These are phyloP conservation scores for Zymoseptoria crescenta DNA, from an alignment of 2,329 filamentous ascomycete genomes.

Conservation along the genomic window DNA sequence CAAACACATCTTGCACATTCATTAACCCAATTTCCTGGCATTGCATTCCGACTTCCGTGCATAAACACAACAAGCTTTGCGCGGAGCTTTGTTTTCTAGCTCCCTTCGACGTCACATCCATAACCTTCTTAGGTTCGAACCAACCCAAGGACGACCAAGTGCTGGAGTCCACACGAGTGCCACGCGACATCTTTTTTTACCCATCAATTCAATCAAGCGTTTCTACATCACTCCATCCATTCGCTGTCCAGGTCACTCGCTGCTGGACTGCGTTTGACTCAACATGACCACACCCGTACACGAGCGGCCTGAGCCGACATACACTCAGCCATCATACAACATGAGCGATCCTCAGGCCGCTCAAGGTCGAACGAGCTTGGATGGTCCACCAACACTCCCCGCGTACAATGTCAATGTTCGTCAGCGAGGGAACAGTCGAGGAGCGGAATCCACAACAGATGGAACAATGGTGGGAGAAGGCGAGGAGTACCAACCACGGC, in stretches of 20 bases:
- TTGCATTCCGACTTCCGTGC: background rate
- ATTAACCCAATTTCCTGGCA: background rate
- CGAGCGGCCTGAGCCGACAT: slow-evolving; percentile 30
- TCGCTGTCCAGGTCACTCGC: too few species aligned
- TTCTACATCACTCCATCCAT: background rate
- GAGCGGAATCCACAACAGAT: slow-evolving; percentile 27
- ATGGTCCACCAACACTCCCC: slow-evolving; percentile 19
- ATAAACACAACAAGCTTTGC: background rate
- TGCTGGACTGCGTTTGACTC: background rate
- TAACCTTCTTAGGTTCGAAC: background rate
- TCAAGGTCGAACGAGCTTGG: slow-evolving; percentile 8
- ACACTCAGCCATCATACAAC: slow-evolving; percentile 21
- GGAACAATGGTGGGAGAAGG: slow-evolving; percentile 29
- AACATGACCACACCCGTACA: slow-evolving; percentile 30
- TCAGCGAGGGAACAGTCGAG: slow-evolving; percentile 10
- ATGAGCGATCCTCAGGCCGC: slow-evolving; percentile 13
- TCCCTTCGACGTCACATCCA: background rate
- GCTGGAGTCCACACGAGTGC: slow-evolving; percentile 6
- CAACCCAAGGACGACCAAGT: slow-evolving; percentile 12
- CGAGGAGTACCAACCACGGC: slow-evolving; percentile 11
- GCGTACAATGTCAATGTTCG: slow-evolving; percentile 28
- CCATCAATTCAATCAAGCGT: background rate
- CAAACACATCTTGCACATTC: background rate
- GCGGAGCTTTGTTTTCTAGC: background rate
- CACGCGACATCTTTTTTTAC: background rate